These are phyloP conservation scores for Globisporangium paroecandrum DNA, from an alignment of 352 stramenopile genomes.

Conservation along the genomic window DNA sequence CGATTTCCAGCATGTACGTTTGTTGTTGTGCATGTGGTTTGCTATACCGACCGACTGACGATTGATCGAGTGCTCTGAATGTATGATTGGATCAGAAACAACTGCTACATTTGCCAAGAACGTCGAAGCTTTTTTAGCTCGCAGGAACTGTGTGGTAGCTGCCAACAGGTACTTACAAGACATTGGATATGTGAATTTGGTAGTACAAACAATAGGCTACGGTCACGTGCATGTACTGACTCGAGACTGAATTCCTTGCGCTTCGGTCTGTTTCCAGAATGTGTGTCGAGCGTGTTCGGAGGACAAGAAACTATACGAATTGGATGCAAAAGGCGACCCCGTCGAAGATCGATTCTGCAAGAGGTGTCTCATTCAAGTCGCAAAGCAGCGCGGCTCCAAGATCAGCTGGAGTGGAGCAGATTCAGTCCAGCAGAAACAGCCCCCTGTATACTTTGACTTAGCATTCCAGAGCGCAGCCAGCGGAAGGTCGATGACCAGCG, in stretches of 20 bases:
- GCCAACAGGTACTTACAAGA: slow-evolving; percentile 21
- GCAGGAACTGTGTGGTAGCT: slow-evolving; percentile 20
- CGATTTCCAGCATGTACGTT: not conserved
- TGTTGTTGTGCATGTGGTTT: not conserved
- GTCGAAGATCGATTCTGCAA: slow-evolving; percentile 44
- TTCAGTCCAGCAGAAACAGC: not conserved
- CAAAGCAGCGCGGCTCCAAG: slow-evolving; percentile 4
- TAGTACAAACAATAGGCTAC: too few relatives aligned
- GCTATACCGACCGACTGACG: too few relatives aligned
- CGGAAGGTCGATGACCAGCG: too few relatives aligned
- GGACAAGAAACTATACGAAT: slow-evolving; percentile 42
- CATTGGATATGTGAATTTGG: too few relatives aligned
- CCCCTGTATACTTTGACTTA: too few relatives aligned
- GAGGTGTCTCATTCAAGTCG: slow-evolving; percentile 28
- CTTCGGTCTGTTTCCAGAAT: slow-evolving; percentile 16
- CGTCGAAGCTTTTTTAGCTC: not conserved
- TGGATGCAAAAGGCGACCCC: slow-evolving; percentile 33
- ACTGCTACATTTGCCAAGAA: not conserved
- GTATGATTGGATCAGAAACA: slow-evolving; percentile 17
- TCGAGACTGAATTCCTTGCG: too few relatives aligned
- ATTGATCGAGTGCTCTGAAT: not conserved
- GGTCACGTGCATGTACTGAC: too few relatives aligned
- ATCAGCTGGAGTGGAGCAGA: slow-evolving; percentile 8
- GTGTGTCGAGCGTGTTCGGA: slow-evolving; percentile 45
- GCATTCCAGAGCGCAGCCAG: not conserved